Conservation (phyloP, 1,284 basidiomycete species). For the Stereum hirsutum region DNA sequence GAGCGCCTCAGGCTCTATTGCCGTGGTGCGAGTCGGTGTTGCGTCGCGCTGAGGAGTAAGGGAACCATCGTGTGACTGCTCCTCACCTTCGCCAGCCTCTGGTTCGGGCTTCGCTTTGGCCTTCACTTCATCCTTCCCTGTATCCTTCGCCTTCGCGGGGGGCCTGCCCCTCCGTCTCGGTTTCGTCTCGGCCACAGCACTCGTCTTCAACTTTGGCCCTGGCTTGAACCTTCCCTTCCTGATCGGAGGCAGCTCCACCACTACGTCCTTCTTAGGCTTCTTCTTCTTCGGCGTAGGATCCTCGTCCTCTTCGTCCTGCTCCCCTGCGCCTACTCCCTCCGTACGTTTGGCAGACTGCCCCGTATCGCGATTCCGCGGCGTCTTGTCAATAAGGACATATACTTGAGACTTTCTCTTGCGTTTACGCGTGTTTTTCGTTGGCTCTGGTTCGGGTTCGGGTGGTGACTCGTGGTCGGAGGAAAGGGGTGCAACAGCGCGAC, state of each 20-base stretch:
- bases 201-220: no score
- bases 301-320: neutral
- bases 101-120: neutral
- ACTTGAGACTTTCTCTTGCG: slow-evolving; percentile 4
- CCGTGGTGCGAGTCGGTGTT: no score
- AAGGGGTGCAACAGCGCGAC: no score
- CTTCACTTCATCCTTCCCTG: slow-evolving; percentile 8
- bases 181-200: no score
- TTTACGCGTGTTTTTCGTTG: neutral
- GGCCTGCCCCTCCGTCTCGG: no score
- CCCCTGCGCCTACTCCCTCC: no score
- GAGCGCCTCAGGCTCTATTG: no score
- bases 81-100: neutral
- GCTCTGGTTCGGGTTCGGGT: neutral
- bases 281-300: slow-evolving; percentile 2
- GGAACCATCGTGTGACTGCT: neutral
- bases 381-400: slow-evolving; percentile 13
- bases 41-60: no score
- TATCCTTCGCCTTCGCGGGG: no score
- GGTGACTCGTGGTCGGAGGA: no score
- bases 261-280: neutral
- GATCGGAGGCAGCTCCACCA: no score
- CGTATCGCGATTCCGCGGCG: slow-evolving; percentile 5
- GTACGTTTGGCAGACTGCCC: neutral
- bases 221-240: no score